phyloP scores from a whole-genome alignment of 23 red algal species.

The Chondrus crispus region DNA sequence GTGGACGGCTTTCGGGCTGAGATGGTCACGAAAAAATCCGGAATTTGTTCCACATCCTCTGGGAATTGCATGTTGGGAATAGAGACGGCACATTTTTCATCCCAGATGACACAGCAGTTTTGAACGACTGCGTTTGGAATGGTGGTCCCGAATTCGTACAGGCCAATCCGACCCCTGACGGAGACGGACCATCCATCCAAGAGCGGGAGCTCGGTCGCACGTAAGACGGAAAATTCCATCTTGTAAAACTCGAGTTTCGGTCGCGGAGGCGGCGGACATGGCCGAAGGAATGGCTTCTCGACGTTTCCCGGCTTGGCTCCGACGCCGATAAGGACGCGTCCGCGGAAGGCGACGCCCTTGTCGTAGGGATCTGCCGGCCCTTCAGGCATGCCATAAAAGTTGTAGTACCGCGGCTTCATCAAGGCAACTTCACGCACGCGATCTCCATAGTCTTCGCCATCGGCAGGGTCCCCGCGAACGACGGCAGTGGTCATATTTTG shows the following conservation, averaged over 20 bases:
- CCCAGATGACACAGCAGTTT: conserved; percentile 60
- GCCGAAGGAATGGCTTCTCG: conserved; percentile 42
- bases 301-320: conserved; percentile 71
- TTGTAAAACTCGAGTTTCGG: conserved; percentile 74
- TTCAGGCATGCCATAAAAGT: conserved; percentile 81
- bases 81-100: conserved; percentile 44
- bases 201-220: conserved; percentile 75
- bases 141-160: conserved; percentile 64
- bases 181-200: conserved; percentile 60
- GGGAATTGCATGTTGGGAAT: conserved; percentile 86
- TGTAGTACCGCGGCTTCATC: conserved; percentile 86
- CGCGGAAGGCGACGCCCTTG: conserved; percentile 81
- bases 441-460: conserved; percentile 72
- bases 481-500: conserved; percentile 60
- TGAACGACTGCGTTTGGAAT: conserved; percentile 48
- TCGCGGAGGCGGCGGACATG: conserved; percentile 66
- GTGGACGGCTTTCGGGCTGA: conserved; percentile 63
- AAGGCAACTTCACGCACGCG: conserved; percentile 56
- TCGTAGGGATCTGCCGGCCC: conserved; percentile 66
- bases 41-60: conserved; percentile 79
- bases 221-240: conserved; percentile 55
- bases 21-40: conserved; percentile 74
- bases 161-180: conserved; percentile 52
- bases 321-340: conserved; percentile 69
- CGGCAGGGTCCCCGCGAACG: conserved; percentile 72